A percentile compares a stretch with the other conserved stretches of the same genome.
These are phyloP conservation scores for Candida multigemmis DNA, from an alignment of 805 yeast genomes.

Conservation along the genomic window DNA sequence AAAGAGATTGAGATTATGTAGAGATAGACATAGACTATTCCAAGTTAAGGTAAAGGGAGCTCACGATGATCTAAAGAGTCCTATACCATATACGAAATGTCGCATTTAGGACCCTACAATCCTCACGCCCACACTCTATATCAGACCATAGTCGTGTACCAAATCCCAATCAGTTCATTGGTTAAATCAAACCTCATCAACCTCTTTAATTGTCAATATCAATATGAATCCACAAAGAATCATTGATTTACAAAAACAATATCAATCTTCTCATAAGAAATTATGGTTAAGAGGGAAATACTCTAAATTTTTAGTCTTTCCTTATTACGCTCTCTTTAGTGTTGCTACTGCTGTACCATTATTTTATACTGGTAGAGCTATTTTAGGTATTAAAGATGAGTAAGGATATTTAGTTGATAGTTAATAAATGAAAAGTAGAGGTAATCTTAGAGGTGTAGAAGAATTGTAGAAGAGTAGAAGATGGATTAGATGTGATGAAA, in stretches of 20 bases:
- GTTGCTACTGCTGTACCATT: slow-evolving; percentile 59
- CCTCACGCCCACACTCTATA: background rate
- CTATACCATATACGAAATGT: too few relatives aligned
- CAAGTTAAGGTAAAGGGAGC: too few relatives aligned
- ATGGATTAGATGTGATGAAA: background rate
- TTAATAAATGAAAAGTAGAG: slow-evolving; percentile 3
- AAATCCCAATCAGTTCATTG: slow-evolving; percentile 1
- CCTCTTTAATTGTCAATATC: background rate
- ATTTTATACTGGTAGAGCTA: slow-evolving; percentile 65
- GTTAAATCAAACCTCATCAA: background rate
- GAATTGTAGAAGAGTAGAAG: background rate
- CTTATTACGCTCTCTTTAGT: slow-evolving; percentile 69
- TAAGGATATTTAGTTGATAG: slow-evolving; percentile 12
- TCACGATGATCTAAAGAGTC: too few relatives aligned
- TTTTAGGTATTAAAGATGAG: slow-evolving; percentile 52
- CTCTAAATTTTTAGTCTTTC: slow-evolving; percentile 64
- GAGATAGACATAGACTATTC: too few relatives aligned
- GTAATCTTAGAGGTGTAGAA: slow-evolving; percentile 1
- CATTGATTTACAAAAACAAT: slow-evolving; percentile 34
- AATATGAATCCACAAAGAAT: slow-evolving; percentile 39
- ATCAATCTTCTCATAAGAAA: slow-evolving; percentile 31
- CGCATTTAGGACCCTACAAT: too few relatives aligned
- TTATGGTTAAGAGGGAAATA: slow-evolving; percentile 38
- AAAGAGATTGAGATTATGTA: too few relatives aligned
- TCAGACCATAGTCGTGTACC: background rate